These are phyloP conservation scores for Arthrobotrys sphaeroides DNA, from an alignment of 2,329 filamentous ascomycete species.

Conservation along the genomic window DNA sequence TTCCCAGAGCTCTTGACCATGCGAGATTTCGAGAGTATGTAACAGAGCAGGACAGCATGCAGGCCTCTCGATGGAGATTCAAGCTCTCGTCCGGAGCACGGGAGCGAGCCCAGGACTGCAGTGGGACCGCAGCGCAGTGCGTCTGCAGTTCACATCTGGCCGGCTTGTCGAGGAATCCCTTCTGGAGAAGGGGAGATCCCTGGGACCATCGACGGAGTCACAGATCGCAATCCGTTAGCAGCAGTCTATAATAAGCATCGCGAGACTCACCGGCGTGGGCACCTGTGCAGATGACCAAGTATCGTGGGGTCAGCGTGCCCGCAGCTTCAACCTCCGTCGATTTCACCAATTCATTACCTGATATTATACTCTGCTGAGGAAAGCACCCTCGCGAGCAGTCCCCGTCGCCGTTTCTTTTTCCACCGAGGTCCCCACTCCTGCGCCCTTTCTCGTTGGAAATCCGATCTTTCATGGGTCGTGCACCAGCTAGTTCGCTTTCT, in stretches of 20 bases:
- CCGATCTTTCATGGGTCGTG: slow-evolving; percentile 30
- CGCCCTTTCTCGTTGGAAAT: slow-evolving; percentile 35
- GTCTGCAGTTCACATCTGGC: slow-evolving; percentile 25
- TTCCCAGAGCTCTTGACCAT: slow-evolving; percentile 7
- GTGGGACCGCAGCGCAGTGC: slow-evolving; percentile 30
- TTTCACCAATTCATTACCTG: slow-evolving; percentile 48
- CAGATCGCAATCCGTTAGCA: not conserved
- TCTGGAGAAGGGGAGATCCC: slow-evolving; percentile 25
- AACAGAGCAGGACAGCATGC: not conserved
- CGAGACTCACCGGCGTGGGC: slow-evolving; percentile 4
- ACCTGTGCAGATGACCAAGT: slow-evolving; percentile 38
- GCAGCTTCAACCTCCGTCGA: slow-evolving; percentile 6
- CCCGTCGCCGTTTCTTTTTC: slow-evolving; percentile 15
- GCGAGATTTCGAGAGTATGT: slow-evolving; percentile 24
- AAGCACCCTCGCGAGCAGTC: slow-evolving; percentile 21
- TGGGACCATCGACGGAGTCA: not conserved
- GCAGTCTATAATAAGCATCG: slow-evolving; percentile 23
- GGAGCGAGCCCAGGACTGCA: slow-evolving; percentile 31
- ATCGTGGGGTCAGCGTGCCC: slow-evolving; percentile 50
- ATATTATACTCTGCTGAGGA: slow-evolving; percentile 28
- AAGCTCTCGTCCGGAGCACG: slow-evolving; percentile 15
- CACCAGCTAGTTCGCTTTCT: slow-evolving; percentile 34
- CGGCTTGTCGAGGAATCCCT: slow-evolving; percentile 52
- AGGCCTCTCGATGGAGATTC: not conserved
- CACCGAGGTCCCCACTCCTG: slow-evolving; percentile 13